Evolutionary conservation across 257 asterid genomes (phyloP).

Genomic region (Gentiana dahurica): DNA sequence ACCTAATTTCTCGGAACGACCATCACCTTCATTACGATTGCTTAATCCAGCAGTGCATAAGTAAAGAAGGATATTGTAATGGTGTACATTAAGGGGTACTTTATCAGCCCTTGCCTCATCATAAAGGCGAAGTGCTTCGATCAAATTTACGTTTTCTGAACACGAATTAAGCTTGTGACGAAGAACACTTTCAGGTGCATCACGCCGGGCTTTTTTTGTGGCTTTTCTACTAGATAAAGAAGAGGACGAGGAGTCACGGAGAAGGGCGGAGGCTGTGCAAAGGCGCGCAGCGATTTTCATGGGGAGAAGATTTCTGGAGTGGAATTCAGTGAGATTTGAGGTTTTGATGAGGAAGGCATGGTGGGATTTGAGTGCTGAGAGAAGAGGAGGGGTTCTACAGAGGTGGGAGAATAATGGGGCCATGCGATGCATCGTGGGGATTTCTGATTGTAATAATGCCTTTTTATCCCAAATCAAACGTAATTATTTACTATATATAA

Average conservation of each 20-base stretch:
- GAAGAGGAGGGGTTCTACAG: slow-evolving; percentile 18
- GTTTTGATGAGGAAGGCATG: slow-evolving; percentile 5
- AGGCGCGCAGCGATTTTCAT: slow-evolving; percentile 26
- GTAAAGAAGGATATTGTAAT: slow-evolving; percentile 72
- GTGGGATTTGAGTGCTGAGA: slow-evolving; percentile 17
- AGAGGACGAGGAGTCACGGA: slow-evolving; percentile 14
- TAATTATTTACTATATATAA: too few relatives aligned
- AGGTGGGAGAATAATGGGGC: slow-evolving; percentile 20
- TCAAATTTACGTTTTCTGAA: slow-evolving; percentile 45
- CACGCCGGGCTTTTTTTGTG: slow-evolving; percentile 29
- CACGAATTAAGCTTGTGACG: slow-evolving; percentile 50
- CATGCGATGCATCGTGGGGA: not conserved
- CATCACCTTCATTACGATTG: slow-evolving; percentile 19
- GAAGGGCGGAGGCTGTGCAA: slow-evolving; percentile 35
- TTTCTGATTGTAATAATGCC: too few relatives aligned
- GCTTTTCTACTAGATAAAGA: slow-evolving; percentile 16
- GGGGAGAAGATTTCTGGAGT: slow-evolving; percentile 12
- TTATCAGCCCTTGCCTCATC: slow-evolving; percentile 52
- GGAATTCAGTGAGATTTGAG: slow-evolving; percentile 13
- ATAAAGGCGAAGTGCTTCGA: slow-evolving; percentile 64
- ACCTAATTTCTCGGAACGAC: slow-evolving; percentile 13
- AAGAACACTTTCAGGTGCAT: slow-evolving; percentile 50
- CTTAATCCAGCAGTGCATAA: slow-evolving; percentile 36
- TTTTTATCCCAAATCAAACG: too few relatives aligned
- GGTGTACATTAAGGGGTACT: slow-evolving; percentile 43